A percentile compares a stretch with the other conserved stretches of the same genome.
Evolutionary conservation across 257 asterid genomes (phyloP).

Genomic region (Gardenia jasminoides): DNA sequence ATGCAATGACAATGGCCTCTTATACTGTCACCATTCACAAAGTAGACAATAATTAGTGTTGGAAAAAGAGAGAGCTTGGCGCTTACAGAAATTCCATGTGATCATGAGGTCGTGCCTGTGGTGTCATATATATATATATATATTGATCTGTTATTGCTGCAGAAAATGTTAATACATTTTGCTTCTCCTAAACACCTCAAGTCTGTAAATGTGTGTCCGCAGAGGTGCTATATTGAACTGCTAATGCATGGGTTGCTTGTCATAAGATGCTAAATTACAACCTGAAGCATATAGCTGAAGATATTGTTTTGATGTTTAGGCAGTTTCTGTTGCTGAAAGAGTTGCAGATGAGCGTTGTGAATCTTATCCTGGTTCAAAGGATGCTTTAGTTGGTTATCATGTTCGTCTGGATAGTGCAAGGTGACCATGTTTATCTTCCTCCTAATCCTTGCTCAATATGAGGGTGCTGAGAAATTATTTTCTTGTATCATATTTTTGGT

Average conservation of each 20-base stretch:
- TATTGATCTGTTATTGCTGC: neutral
- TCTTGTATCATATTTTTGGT: neutral
- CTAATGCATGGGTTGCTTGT: neutral
- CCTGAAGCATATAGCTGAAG: slow-evolving; percentile 12
- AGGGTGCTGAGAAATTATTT: neutral
- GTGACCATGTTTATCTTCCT: slow-evolving; percentile 39
- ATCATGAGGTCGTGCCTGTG: neutral
- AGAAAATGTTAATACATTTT: neutral
- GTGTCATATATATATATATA: neutral
- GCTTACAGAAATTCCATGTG: neutral
- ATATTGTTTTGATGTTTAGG: slow-evolving; percentile 44
- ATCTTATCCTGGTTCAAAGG: slow-evolving; percentile 83
- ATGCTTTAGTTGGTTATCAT: slow-evolving; percentile 95
- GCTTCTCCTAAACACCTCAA: neutral
- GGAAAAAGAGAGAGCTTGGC: neutral
- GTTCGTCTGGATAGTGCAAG: slow-evolving; percentile 98
- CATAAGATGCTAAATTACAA: neutral
- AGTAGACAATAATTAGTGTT: neutral
- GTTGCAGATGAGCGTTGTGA: slow-evolving; percentile 97
- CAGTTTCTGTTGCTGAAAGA: slow-evolving; percentile 94
- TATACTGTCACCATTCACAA: neutral
- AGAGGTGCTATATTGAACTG: neutral
- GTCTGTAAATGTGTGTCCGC: neutral
- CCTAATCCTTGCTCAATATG: slow-evolving; percentile 13
- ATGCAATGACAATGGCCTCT: too few species aligned